A percentile compares a stretch with the other conserved stretches of the same genome.
phyloP scores from a whole-genome alignment of 768 basidiomycete species.

The Leccinum boreale region DNA sequence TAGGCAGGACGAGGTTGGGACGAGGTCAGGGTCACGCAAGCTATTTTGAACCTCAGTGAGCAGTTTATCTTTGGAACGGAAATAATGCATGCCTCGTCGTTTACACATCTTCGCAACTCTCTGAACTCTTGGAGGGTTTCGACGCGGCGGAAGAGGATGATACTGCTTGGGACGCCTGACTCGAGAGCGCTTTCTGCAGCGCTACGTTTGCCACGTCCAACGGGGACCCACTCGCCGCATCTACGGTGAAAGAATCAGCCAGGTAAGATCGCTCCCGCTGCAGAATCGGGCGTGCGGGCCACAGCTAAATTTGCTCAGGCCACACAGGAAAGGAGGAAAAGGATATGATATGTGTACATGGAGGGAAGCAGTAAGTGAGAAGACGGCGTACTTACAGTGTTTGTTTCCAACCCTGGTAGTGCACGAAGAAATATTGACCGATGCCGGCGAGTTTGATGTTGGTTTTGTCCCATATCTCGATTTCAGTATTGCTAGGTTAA shows the following conservation, averaged over 20 bases:
- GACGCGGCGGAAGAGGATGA: conserved; percentile 34
- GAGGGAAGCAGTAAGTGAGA: not conserved
- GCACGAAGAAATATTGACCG: conserved; percentile 89
- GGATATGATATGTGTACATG: not conserved
- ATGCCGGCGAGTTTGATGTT: conserved; percentile 54
- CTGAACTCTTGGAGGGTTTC: conserved; percentile 81
- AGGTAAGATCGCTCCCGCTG: not conserved
- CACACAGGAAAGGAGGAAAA: not conserved
- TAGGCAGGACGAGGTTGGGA: conserved; percentile 54
- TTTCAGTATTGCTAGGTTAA: conserved; percentile 42
- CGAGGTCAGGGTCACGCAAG: conserved; percentile 57
- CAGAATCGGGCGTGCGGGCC: not conserved
- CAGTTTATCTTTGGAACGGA: not conserved
- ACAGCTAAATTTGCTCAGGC: too few relatives aligned
- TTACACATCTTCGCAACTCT: conserved; percentile 45
- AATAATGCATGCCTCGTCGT: conserved; percentile 39
- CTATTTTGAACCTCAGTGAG: conserved; percentile 31
- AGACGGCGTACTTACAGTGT: conserved; percentile 55
- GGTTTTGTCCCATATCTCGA: conserved; percentile 60
- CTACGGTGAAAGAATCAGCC: not conserved
- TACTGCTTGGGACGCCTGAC: conserved; percentile 41
- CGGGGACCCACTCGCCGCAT: conserved; percentile 66
- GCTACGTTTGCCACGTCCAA: conserved; percentile 65
- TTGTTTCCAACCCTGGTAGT: conserved; percentile 99
- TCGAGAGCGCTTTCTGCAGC: conserved; percentile 66